Base-by-base conservation (phyloP, 2,329 filamentous ascomycete genomes). In the Ascochyta clinopodiicola region DNA sequence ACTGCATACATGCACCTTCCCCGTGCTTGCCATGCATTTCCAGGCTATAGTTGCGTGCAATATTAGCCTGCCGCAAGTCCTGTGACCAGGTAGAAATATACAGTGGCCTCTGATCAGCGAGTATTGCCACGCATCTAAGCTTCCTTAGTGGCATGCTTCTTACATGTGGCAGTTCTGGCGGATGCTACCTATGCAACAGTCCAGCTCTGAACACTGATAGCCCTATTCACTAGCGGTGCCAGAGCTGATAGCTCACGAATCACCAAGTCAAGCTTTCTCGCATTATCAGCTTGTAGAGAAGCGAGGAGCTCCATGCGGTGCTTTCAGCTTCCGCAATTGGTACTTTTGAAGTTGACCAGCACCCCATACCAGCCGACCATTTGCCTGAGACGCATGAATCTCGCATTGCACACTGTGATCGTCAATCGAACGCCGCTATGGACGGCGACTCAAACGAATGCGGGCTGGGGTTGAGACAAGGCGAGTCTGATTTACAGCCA, bases 401-500 rank as follows among this genome's bases (percentile, higher is more conserved):
- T 35, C 15, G 32, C 38, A 34, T 43, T 43, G 8, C 7, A 10
- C 34, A 42, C 24, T 25, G 25, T n/a, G 31, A 45, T 43, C 37
- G 13, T 38, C 25, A 31, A 36, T 44, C n/a, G 12, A 21, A 34
- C 8, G 25, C 9, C 24, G 35, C 32, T 12, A 25, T 5, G 19
- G n/a, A 36, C 52, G 47, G 52, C 37, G 22, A 51, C 3, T 43
- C 46, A 56, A 51, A 56, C 47, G 8, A 38, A 51, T 37, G 37
- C 46, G 32, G 52, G 31, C 32, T 49, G 42, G 34, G 32, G 43
- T 50, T 51, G 52, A 56, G 52, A 56, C 47, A 47, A 51, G 42
- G 32, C 37, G 46, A 45, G 47, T 51, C 45, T 46, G 52, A 56
- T 38, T 51, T 34, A 6, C 36, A 56, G 52, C 52, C 52, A 51